Evolutionary conservation across 768 basidiomycete genomes (phyloP), one percentile per base, ranked within the genome.

Genomic region (Tylopilus subfusipes): DNA sequence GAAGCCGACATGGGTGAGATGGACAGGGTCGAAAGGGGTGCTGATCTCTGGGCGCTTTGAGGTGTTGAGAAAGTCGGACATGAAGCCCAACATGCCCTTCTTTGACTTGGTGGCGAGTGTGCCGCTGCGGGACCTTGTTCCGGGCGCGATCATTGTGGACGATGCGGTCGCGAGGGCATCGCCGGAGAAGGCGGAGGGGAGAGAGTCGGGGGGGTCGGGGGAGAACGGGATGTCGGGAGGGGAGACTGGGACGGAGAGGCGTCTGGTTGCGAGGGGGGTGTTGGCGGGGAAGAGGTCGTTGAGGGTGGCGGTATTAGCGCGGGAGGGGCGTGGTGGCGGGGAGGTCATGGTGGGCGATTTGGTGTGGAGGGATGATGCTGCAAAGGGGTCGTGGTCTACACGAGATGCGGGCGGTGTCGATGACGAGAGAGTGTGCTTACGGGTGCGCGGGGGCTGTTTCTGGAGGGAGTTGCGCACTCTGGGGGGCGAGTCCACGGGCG

Each of bases 1-100:
- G 84, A 98, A 98, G 55, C 96, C 96, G 68, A 99, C 97, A 69
- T 99, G 97, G 3, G 97, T 98, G 65, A 99, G 88, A 76, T 98
- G 96, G 36, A 98, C 96, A 30, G 97, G 97, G 73, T 99, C 97
- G 70, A 96, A 98, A 0, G 97, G 97, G 0, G 94, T 95, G 69
- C 91, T 93, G 77, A 99, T 98, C 73, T 96, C 93, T 14, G 82
- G 84, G 13, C 88, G 82, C 63, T 90, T 92, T 36, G 81, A 80
- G 52, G 82, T 77, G 67, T 81, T 85, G 71, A 92, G 85, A 62
- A 93, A 85, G 67, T 90, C 85, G 38, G 87, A 80, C 65, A 91
- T 79, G 69, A 79, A 78, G 29, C 73, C 75, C 22, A 80, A 64
- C 68, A 90, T 82, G 57, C 88, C 83, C 72, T 86, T 88, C 69